A percentile compares a stretch with the other conserved stretches of the same genome.
Conservation (phyloP, 1,284 basidiomycete species). For the Tilletia caries region DNA sequence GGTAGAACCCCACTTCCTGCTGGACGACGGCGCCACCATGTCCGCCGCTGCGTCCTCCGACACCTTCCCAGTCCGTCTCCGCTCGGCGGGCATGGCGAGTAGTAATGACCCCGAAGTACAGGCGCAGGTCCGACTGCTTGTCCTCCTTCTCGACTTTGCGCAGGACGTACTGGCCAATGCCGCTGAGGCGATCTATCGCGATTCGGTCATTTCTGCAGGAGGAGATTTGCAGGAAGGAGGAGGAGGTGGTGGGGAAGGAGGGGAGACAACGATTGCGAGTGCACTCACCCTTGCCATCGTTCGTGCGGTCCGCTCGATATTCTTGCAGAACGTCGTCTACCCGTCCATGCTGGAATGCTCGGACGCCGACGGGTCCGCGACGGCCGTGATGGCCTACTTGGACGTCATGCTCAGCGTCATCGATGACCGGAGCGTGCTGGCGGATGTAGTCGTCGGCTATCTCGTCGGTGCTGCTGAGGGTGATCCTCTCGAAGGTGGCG, state of each 20-base stretch:
- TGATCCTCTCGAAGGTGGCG: neutral
- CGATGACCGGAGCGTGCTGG: constrained; percentile 35
- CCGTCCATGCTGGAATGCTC: constrained; percentile 92
- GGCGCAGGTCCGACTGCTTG: constrained; percentile 75
- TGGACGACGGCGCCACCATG: neutral
- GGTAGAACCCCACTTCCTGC: constrained; percentile 1
- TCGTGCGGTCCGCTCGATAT: constrained; percentile 71
- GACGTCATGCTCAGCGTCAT: constrained; percentile 58
- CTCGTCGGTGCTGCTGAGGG: constrained; percentile 19
- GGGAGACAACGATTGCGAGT: constrained; percentile 2
- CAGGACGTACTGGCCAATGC: constrained; percentile 66
- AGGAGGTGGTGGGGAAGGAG: too few species aligned
- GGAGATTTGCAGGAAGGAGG: too few species aligned
- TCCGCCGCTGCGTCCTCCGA: neutral
- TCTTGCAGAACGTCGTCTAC: constrained; percentile 87
- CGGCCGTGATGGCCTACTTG: constrained; percentile 95
- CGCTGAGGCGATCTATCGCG: constrained; percentile 2
- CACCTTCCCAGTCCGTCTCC: neutral
- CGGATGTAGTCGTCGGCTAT: constrained; percentile 38
- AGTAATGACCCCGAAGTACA: constrained; percentile 63
- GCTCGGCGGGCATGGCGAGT: constrained; percentile 58
- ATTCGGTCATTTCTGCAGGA: constrained; percentile 2
- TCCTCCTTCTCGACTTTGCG: constrained; percentile 84
- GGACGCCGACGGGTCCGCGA: constrained; percentile 83
- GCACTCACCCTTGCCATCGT: constrained; percentile 20